A percentile compares a stretch with the other conserved stretches of the same genome.
phyloP scores from a whole-genome alignment of 2,329 filamentous ascomycete species.

The Intubia oerlemansii region DNA sequence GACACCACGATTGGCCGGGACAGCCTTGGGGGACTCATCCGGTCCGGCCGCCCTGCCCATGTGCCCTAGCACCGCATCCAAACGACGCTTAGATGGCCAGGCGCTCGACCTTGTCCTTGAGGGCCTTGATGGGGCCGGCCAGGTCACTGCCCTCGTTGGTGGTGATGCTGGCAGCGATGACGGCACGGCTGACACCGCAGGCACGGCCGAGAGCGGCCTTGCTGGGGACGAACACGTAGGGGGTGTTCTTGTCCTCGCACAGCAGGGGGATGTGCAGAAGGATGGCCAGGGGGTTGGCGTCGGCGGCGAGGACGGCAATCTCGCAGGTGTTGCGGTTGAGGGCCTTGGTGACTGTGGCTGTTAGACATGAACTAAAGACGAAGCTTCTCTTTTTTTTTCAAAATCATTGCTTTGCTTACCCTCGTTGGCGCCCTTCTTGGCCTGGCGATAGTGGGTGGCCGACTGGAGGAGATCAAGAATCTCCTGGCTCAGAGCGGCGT shows the following conservation, averaged over 20 bases:
- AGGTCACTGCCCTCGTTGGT: slow-evolving; percentile 83
- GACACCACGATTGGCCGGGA: no score
- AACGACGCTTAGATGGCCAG: slow-evolving; percentile 94
- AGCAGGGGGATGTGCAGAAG: slow-evolving; percentile 77
- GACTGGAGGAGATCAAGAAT: slow-evolving; percentile 69
- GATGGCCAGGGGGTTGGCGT: slow-evolving; percentile 73
- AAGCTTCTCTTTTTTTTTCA: no score
- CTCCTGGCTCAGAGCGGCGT: slow-evolving; percentile 26
- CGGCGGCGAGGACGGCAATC: slow-evolving; percentile 72
- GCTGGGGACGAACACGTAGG: slow-evolving; percentile 9
- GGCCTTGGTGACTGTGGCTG: slow-evolving; percentile 75
- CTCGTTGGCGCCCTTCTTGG: slow-evolving; percentile 82
- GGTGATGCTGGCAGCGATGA: slow-evolving; percentile 76
- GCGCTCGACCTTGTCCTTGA: slow-evolving; percentile 92
- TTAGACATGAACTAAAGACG: no score
- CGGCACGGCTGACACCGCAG: slow-evolving; percentile 70
- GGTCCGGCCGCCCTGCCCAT: no score
- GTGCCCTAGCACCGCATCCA: no score
- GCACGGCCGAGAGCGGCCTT: slow-evolving; percentile 38
- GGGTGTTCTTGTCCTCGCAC: slow-evolving; percentile 53
- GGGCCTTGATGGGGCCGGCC: slow-evolving; percentile 62
- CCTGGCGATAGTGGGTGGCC: slow-evolving; percentile 45
- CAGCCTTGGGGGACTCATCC: no score
- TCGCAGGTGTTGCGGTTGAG: slow-evolving; percentile 82
- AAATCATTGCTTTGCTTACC: no score